phyloP scores from a whole-genome alignment of 192 early-diverging fungal genomes.

The Rhizophagus clarus region DNA sequence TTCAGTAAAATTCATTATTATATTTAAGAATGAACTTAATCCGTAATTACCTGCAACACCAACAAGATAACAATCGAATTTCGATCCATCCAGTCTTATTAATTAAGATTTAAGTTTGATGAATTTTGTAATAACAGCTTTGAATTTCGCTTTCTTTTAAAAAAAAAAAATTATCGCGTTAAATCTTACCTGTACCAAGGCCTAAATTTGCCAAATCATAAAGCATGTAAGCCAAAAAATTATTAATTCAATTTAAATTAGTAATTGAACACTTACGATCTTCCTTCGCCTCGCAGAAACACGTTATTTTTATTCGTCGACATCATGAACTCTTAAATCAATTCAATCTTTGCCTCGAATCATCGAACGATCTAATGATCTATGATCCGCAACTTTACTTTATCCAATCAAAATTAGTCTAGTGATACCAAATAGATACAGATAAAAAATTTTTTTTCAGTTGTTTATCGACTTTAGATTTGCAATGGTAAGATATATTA shows the following conservation, averaged over 20 bases:
- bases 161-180: neutral
- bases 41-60: constrained; percentile 65
- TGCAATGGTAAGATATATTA: too few relatives aligned
- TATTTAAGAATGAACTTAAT: neutral
- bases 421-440: too few relatives aligned
- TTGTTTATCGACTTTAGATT: too few relatives aligned
- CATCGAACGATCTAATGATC: too few relatives aligned
- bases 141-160: neutral
- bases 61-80: constrained; percentile 66
- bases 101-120: constrained; percentile 7
- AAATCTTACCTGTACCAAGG: constrained; percentile 46
- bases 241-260: neutral
- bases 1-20: neutral
- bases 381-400: too few relatives aligned
- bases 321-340: neutral
- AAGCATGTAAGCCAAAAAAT: neutral
- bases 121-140: neutral
- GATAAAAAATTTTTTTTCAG: too few relatives aligned
- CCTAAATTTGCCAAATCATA: constrained; percentile 27
- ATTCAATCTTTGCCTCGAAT: too few relatives aligned
- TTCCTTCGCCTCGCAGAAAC: constrained; percentile 19
- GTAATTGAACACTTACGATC: constrained; percentile 13
- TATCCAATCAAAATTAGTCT: too few relatives aligned
- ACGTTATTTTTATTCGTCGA: neutral
- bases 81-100: constrained; percentile 59